These are phyloP conservation scores for Aspergillus aculeatinus DNA, from an alignment of 2,329 filamentous ascomycete species.

Conservation along the genomic window DNA sequence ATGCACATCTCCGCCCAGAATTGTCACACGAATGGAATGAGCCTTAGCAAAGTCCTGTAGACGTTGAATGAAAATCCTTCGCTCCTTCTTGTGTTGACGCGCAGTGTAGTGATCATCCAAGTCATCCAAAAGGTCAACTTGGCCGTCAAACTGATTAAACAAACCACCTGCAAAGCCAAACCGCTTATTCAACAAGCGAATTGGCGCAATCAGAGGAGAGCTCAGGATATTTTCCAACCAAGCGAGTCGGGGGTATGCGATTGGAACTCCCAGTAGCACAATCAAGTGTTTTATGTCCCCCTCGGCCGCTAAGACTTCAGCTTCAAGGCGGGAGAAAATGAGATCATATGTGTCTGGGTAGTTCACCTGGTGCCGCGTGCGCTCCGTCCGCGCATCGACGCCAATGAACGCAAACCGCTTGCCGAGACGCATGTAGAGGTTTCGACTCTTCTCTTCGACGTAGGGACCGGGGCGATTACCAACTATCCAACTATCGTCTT, in stretches of 20 bases:
- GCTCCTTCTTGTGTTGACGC: constrained; percentile 85
- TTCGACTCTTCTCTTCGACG: constrained; percentile 61
- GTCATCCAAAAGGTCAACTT: constrained; percentile 64
- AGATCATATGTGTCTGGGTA: constrained; percentile 66
- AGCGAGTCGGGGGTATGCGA: constrained; percentile 72
- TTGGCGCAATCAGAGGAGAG: constrained; percentile 81
- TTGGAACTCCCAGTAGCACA: constrained; percentile 68
- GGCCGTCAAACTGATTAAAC: constrained; percentile 91
- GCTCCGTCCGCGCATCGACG: constrained; percentile 64
- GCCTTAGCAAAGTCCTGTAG: constrained; percentile 60
- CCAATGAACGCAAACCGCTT: constrained; percentile 64
- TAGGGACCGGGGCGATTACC: constrained; percentile 70
- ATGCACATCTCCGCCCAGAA: constrained; percentile 65
- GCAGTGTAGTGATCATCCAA: constrained; percentile 79
- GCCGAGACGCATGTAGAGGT: constrained; percentile 63
- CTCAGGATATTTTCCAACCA: constrained; percentile 92
- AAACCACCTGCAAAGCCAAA: constrained; percentile 82
- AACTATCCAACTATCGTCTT: constrained; percentile 75
- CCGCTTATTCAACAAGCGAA: constrained; percentile 85
- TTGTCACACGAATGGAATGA: constrained; percentile 59
- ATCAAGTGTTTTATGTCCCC: constrained; percentile 63
- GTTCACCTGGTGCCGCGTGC: constrained; percentile 90
- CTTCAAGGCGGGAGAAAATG: constrained; percentile 57
- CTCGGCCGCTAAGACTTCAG: constrained; percentile 52
- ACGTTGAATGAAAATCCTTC: constrained; percentile 67